Percentiles rank a stretch among this genome's conserved stretches.
These are phyloP conservation scores for Boletus rufocinnamomeus DNA, from an alignment of 768 basidiomycete genomes.

Conservation along the genomic window DNA sequence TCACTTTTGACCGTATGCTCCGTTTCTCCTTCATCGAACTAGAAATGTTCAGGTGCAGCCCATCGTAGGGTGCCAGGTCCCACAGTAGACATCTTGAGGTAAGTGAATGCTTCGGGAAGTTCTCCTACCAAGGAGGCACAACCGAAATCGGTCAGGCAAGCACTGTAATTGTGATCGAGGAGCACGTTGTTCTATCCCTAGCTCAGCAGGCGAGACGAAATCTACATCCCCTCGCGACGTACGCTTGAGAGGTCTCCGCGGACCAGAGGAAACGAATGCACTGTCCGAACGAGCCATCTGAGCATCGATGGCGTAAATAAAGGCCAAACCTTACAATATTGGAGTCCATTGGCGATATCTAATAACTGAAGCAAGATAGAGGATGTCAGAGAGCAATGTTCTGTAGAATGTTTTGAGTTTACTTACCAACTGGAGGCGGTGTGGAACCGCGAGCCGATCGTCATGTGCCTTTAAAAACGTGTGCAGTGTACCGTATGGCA, in stretches of 20 bases:
- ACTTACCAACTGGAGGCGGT: slow-evolving; percentile 11
- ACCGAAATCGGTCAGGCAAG: slow-evolving; percentile 13
- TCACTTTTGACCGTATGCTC: slow-evolving; percentile 6
- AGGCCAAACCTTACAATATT: neutral
- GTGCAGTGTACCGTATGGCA: slow-evolving; percentile 9
- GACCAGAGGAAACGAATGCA: slow-evolving; percentile 14
- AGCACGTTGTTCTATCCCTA: slow-evolving; percentile 13
- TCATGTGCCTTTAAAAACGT: neutral
- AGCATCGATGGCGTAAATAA: neutral
- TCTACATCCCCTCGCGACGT: neutral
- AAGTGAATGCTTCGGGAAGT: neutral
- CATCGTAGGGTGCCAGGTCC: slow-evolving; percentile 11
- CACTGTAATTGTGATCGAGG: slow-evolving; percentile 8
- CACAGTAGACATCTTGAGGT: slow-evolving; percentile 1
- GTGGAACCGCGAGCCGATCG: neutral
- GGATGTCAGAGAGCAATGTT: neutral
- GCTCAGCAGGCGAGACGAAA: neutral
- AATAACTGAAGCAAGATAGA: neutral
- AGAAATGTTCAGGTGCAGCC: slow-evolving; percentile 13
- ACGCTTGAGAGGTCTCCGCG: slow-evolving; percentile 13
- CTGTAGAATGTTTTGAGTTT: neutral
- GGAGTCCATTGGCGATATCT: slow-evolving; percentile 11
- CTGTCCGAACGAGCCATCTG: neutral
- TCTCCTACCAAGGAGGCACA: slow-evolving; percentile 12
- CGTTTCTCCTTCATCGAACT: neutral